Conservation (phyloP, 2,329 filamentous ascomycete genomes). For the Sarocladium brachiariae region DNA sequence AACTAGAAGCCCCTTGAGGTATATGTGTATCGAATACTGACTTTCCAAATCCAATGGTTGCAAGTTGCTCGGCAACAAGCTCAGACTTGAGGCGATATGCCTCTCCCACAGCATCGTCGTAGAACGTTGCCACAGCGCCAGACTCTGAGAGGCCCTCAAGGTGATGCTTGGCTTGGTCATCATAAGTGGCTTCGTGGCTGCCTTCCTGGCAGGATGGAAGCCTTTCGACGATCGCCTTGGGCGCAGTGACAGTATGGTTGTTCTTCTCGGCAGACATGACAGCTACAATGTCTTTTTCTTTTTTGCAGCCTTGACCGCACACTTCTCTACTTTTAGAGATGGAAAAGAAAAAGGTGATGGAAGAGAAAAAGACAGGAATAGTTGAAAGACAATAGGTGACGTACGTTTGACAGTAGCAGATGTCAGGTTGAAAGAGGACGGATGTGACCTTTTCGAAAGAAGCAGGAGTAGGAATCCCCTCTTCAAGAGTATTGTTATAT, state of each 20-base stretch:
- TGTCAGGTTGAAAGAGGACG: no score
- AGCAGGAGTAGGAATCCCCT: neutral
- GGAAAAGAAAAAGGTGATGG: no score
- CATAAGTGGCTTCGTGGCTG: neutral
- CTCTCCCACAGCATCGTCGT: constrained; percentile 24
- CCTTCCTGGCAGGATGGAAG: neutral
- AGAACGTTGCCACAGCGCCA: constrained; percentile 26
- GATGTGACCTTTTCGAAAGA: no score
- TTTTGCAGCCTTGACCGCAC: no score
- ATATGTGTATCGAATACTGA: constrained; percentile 20
- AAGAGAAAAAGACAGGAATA: no score
- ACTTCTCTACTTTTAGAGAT: no score
- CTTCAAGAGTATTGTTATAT: neutral
- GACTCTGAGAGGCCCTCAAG: neutral
- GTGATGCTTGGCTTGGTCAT: neutral
- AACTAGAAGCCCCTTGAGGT: no score
- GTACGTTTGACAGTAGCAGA: no score
- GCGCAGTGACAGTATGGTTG: neutral
- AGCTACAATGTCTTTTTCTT: no score
- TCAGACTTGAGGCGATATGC: constrained; percentile 27
- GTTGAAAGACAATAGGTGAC: no score
- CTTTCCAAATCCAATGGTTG: constrained; percentile 27
- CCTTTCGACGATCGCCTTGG: neutral
- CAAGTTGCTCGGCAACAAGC: constrained; percentile 21
- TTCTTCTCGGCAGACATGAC: neutral